A percentile compares a stretch with the other conserved stretches of the same genome.
Conservation (phyloP, 257 asterid genomes). For the Solanum dulcamara region DNA sequence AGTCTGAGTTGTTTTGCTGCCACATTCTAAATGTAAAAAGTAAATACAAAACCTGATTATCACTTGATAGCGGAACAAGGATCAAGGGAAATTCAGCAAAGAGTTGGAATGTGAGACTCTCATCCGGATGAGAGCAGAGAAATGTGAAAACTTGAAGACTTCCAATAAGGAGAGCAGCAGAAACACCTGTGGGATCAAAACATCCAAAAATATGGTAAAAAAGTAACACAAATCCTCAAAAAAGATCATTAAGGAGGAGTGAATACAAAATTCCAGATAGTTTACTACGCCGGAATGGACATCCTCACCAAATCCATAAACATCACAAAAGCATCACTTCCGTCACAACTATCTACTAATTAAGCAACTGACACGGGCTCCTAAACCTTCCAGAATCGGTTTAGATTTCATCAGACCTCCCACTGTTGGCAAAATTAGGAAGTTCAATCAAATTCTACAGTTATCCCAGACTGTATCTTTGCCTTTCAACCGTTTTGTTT, state of each 20-base stretch:
- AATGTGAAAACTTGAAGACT: conserved; percentile 47
- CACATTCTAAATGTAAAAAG: background rate
- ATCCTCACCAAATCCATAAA: background rate
- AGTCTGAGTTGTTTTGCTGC: background rate
- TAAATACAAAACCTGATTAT: conserved; percentile 45
- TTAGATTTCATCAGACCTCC: background rate
- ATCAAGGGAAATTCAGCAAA: conserved; percentile 51
- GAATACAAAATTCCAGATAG: background rate
- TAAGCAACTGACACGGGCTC: background rate
- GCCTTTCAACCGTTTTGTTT: background rate
- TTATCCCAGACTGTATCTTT: background rate
- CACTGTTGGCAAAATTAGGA: background rate
- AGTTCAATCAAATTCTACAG: background rate
- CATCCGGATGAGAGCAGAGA: conserved; percentile 49
- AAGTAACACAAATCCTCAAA: background rate
- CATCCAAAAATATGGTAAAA: background rate
- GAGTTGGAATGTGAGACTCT: conserved; percentile 33
- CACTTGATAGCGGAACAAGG: conserved; percentile 74
- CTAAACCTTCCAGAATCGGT: background rate
- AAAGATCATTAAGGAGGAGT: background rate
- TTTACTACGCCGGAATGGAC: background rate
- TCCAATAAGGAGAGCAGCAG: conserved; percentile 48
- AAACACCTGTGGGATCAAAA: conserved; percentile 37
- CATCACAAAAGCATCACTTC: background rate
- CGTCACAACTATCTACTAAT: background rate